Evolutionary conservation across 2,329 filamentous ascomycete genomes (phyloP).

Genomic region (Grosmannia penicillata): DNA sequence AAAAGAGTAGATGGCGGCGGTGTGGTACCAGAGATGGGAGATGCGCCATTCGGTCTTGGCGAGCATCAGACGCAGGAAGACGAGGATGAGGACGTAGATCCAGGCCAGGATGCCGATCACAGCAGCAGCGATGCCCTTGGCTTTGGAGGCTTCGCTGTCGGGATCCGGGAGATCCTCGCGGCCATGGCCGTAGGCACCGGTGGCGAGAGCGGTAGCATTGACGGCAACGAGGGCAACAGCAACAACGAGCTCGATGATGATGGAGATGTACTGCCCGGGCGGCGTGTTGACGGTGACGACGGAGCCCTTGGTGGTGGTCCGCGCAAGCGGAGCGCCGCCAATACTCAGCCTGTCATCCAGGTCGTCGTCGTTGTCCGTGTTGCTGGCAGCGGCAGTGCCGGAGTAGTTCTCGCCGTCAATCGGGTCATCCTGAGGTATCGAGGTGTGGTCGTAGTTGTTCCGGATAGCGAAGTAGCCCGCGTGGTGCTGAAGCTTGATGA

Average conservation of each 20-base stretch:
- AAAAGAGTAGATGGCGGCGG: constrained; percentile 63
- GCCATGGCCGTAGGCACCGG: constrained; percentile 41
- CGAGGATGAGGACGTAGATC: constrained; percentile 66
- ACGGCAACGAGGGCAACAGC: constrained; percentile 57
- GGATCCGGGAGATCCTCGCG: constrained; percentile 36
- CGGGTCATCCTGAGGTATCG: constrained; percentile 28
- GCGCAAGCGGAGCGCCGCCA: constrained; percentile 41
- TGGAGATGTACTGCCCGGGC: constrained; percentile 52
- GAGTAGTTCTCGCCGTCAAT: constrained; percentile 37
- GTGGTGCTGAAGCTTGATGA: constrained; percentile 32
- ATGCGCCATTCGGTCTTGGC: constrained; percentile 51
- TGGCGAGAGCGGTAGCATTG: constrained; percentile 49
- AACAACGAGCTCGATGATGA: constrained; percentile 61
- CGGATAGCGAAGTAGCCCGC: constrained; percentile 5
- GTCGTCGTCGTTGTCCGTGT: constrained; percentile 32
- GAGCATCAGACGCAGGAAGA: constrained; percentile 54
- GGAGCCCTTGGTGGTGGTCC: constrained; percentile 47
- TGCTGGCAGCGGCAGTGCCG: constrained; percentile 20
- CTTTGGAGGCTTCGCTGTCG: constrained; percentile 29
- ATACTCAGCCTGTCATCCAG: constrained; percentile 44
- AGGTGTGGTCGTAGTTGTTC: constrained; percentile 25
- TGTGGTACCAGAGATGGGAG: constrained; percentile 82
- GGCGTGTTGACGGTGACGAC: constrained; percentile 64
- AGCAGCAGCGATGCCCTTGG: constrained; percentile 32
- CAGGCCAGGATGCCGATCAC: constrained; percentile 58